Evolutionary conservation across 495 filamentous ascomycete species (phyloP), one percentile per base, ranked within the genome.

Genomic region (Aspergillus campestris): DNA sequence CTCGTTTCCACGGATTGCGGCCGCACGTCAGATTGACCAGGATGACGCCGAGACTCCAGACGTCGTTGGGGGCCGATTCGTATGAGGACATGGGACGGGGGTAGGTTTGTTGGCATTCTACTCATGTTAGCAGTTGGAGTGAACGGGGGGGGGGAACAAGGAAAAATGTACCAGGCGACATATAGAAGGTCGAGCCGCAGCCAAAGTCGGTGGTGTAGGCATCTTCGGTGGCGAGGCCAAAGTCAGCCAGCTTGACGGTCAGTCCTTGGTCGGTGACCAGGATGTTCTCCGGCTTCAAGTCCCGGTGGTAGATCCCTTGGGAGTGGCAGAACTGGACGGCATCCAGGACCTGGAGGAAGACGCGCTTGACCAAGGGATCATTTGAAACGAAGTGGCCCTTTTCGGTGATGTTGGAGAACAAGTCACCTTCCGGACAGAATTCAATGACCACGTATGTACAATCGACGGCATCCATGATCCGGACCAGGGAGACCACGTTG

Each of bases 161-260:
- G 14, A 11, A 29, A 24, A 40, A 45, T 24, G 24, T 28, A 96
- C 92, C 92, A 79, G 92, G 92, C 47, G 85, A 91, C 94, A 97
- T 97, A 72, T 99, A 97, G 62, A 99, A 97, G 10, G 92, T 97
- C 12, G 91, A 96, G 40, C 92, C 92, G 65, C 94, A 99, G 45
- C 94, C 94, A 66, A 94, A 96, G 64, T 99, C 92, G 49, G 89
- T 82, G 48, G 91, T 94, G 48, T 82, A 70, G 44, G 81, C 76
- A 47, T 91, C 87, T 29, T 79, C 78, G 15, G 88, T 97, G 35
- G 92, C 92, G 33, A 97, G 77, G 58, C 94, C 92, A 73, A 99
- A 99, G 63, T 97, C 92, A 50, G 94, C 92, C 42, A 99, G 78
- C 69, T 97, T 95, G 55, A 95, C 87, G 18, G 87, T 90, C 66